Evolutionary conservation across 1,284 basidiomycete genomes (phyloP).

Genomic region (Acaromyces ingoldii): DNA sequence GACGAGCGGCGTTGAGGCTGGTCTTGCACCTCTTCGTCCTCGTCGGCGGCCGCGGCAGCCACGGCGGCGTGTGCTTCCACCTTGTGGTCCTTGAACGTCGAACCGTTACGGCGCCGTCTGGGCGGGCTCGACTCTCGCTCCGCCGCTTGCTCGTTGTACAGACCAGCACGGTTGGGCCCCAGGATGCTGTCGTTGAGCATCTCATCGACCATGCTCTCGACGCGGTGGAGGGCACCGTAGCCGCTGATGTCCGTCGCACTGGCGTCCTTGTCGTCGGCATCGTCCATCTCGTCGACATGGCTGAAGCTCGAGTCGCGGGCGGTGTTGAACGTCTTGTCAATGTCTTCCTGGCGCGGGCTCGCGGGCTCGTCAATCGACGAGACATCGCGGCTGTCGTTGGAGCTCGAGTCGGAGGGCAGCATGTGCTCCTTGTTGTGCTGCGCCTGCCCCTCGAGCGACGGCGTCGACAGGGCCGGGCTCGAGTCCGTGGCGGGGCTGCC

Average conservation of each 20-base stretch:
- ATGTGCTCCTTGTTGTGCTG: neutral
- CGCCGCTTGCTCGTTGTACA: neutral
- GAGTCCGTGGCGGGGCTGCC: constrained; percentile 2
- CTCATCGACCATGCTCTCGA: constrained; percentile 46
- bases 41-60: too few species aligned
- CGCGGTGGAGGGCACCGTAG: constrained; percentile 20
- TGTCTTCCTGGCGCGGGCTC: constrained; percentile 12
- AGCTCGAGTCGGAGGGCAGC: neutral
- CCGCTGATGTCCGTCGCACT: constrained; percentile 30
- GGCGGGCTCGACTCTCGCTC: neutral
- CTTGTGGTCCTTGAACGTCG: too few species aligned
- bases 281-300: neutral
- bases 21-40: too few species aligned
- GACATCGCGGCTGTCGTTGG: constrained; percentile 22
- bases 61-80: too few species aligned
- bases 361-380: constrained; percentile 24
- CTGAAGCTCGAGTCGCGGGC: constrained; percentile 10
- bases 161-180: too few species aligned
- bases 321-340: constrained; percentile 11
- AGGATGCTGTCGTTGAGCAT: constrained; percentile 40
- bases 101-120: too few species aligned
- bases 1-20: too few species aligned
- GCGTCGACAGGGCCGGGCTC: neutral
- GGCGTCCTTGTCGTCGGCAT: constrained; percentile 22
- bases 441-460: constrained; percentile 7